These are phyloP conservation scores for Neonectria hederae DNA, from an alignment of 2,329 filamentous ascomycete genomes.

Conservation along the genomic window DNA sequence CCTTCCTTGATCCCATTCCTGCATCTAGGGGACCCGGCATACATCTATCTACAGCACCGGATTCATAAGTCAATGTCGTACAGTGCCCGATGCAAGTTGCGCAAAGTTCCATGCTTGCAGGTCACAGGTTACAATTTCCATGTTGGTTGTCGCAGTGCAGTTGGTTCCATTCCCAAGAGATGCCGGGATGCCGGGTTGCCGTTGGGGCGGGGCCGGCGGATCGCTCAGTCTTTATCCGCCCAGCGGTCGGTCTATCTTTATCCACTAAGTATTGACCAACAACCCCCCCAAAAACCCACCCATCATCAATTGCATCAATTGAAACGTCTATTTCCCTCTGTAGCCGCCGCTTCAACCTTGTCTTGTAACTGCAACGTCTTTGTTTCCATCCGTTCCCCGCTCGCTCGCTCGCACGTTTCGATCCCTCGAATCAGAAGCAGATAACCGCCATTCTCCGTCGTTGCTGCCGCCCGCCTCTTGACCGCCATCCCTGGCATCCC, in stretches of 20 bases:
- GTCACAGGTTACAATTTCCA: background rate
- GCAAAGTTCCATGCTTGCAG: background rate
- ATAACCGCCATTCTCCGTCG: constrained; percentile 1
- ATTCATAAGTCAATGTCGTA: background rate
- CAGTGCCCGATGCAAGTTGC: background rate
- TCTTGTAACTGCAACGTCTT: background rate
- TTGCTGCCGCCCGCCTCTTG: background rate
- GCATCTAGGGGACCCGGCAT: background rate
- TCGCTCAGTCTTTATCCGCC: background rate
- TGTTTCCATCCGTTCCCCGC: background rate
- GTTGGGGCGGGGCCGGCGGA: constrained; percentile 8
- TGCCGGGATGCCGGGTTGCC: background rate
- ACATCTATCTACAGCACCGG: no score
- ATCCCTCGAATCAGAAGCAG: constrained; percentile 10
- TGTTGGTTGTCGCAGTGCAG: background rate
- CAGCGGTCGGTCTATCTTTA: background rate
- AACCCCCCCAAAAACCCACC: no score
- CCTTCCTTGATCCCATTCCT: background rate
- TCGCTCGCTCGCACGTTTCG: background rate
- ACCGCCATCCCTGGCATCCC: background rate
- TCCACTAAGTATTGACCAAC: no score
- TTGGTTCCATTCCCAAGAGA: background rate
- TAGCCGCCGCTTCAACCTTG: background rate
- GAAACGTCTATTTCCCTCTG: no score
- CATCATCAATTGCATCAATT: no score